Percentiles rank a stretch among this genome's conserved stretches.
Evolutionary conservation across 495 filamentous ascomycete species (phyloP).

Genomic region (Tuber aestivum): DNA sequence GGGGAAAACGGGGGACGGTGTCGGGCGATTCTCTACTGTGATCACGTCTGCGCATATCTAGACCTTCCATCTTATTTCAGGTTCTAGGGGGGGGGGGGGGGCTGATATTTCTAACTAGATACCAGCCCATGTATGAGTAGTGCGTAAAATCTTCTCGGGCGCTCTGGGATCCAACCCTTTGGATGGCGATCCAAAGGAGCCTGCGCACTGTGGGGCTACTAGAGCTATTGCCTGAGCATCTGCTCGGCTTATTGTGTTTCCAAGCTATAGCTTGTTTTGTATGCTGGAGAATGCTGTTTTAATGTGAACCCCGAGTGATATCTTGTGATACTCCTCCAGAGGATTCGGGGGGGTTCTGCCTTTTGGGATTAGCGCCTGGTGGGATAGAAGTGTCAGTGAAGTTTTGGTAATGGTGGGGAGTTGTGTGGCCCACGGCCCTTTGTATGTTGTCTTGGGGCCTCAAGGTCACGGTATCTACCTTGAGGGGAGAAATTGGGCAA

Average conservation of each 20-base stretch:
- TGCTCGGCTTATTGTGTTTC: neutral
- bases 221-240: neutral
- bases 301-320: neutral
- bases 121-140: neutral
- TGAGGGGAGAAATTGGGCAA: neutral
- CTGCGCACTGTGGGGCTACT: neutral
- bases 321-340: neutral
- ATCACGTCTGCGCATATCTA: neutral
- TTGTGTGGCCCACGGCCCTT: neutral
- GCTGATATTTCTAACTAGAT: neutral
- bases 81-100: no score
- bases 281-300: neutral
- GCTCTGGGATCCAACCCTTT: neutral
- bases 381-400: neutral
- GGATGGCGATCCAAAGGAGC: neutral
- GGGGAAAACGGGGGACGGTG: neutral
- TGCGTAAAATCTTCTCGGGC: neutral
- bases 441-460: neutral
- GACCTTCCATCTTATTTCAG: neutral
- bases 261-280: neutral
- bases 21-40: neutral
- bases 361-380: neutral
- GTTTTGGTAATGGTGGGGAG: neutral
- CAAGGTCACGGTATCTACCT: neutral
- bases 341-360: neutral